Percentiles rank a stretch among this genome's conserved stretches.
Conservation (phyloP, 2,329 filamentous ascomycete genomes). For the Myriosclerotinia scirpicola region DNA sequence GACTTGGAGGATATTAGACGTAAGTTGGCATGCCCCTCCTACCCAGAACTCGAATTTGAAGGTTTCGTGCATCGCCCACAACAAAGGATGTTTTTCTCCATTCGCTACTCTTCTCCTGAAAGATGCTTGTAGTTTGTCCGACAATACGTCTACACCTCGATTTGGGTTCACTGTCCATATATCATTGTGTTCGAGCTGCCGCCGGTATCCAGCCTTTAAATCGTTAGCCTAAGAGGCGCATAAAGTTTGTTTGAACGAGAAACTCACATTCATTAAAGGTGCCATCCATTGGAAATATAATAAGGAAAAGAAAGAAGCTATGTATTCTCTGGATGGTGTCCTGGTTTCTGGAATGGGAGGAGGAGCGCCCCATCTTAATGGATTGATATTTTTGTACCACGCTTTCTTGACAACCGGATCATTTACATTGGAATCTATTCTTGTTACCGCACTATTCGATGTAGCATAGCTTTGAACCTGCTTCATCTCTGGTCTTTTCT, state of each 20-base stretch:
- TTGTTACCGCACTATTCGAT: conserved; percentile 51
- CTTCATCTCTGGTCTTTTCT: conserved; percentile 42
- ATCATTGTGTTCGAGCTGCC: conserved; percentile 78
- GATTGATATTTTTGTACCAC: conserved; percentile 65
- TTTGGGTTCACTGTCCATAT: conserved; percentile 87
- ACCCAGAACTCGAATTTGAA: conserved; percentile 83
- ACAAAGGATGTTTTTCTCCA: conserved; percentile 70
- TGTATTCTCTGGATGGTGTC: conserved; percentile 64
- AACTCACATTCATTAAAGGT: conserved; percentile 73
- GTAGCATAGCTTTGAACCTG: conserved; percentile 55
- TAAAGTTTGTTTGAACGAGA: neutral
- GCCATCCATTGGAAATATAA: conserved; percentile 90
- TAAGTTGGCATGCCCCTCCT: conserved; percentile 74
- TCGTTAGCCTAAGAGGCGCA: conserved; percentile 28
- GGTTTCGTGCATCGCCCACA: conserved; percentile 82
- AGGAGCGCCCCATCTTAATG: conserved; percentile 57
- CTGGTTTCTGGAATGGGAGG: conserved; percentile 57
- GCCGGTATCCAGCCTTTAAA: conserved; percentile 75
- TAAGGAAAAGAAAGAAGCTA: conserved; percentile 70
- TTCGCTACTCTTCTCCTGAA: conserved; percentile 68
- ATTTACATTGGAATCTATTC: conserved; percentile 41
- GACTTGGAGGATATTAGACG: conserved; percentile 73
- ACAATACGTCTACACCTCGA: conserved; percentile 69
- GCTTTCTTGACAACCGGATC: conserved; percentile 43
- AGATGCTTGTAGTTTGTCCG: conserved; percentile 62